Base-by-base conservation (phyloP, 2,329 filamentous ascomycete genomes). In the Endoconidiophora polonica region DNA sequence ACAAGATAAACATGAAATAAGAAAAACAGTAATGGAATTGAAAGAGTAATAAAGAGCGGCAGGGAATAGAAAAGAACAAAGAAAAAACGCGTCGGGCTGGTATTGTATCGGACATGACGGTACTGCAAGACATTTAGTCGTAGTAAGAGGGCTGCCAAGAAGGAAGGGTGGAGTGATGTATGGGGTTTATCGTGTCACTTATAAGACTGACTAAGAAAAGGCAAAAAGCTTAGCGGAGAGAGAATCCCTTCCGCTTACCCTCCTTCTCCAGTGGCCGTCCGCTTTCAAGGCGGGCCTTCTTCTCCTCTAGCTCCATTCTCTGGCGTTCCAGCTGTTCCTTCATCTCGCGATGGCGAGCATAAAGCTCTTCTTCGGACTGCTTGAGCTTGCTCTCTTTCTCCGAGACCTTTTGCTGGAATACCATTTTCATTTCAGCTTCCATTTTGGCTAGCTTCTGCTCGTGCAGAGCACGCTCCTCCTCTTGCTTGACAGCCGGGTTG, bases 341-440 rank as follows among this genome's bases (percentile, higher is more conserved):
- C 91, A 98, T 98, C 74, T 98, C 91, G 65, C 90, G 82, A 73
- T 98, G 91, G 60, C 91, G 83, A 58, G 91, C 88, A 63, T 96
- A 96, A 53, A 98, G 73, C 74, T 98, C 91, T 67, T 98, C 91
- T 69, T 98, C 91, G 74, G 87, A 94, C 72, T 96, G 91, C 73
- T 94, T 94, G 66, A 98, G 74, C 72, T 98, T 98, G 78, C 86
- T 94, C 72, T 98, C 91, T 76, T 98, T 98, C 69, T 98, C 91
- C 58, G 86, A 81, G 29, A 98, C 91, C 83, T 98, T 98, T 67
- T 98, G 91, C 68, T 96, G 91, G 86, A 98, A 98, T 59, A 98
- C 91, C 86, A 95, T 94, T 86, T 98, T 98, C 91, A 98, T 98
- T 69, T 98, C 91, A 62, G 87, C 81, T 70, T 98, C 91, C 91